These are phyloP conservation scores for Trichopus zeylanicus DNA, from an alignment of 116 monocot genomes.

Conservation along the genomic window DNA sequence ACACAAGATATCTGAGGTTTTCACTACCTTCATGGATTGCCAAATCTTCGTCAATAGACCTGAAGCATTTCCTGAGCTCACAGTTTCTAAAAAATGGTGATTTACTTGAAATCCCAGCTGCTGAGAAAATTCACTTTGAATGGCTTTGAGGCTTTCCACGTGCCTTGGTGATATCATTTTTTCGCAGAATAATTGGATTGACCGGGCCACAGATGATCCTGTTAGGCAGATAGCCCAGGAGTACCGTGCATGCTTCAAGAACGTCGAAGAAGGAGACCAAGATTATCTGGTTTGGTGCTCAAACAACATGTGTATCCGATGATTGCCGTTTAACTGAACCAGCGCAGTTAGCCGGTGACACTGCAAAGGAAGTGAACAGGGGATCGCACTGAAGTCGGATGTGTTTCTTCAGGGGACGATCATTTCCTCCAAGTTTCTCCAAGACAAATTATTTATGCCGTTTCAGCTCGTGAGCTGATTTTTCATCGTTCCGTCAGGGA, in stretches of 20 bases:
- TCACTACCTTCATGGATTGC: constrained; percentile 48
- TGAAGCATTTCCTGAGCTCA: too few species aligned
- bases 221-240: constrained; percentile 87
- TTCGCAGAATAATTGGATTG: constrained; percentile 75
- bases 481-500: too few species aligned
- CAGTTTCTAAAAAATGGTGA: too few species aligned
- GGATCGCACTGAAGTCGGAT: constrained; percentile 16
- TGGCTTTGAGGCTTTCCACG: too few species aligned
- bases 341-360: constrained; percentile 41
- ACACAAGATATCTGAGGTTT: constrained; percentile 66
- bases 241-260: constrained; percentile 84
- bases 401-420: too few species aligned
- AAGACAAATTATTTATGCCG: too few species aligned
- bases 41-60: too few species aligned
- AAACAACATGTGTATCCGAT: constrained; percentile 70
- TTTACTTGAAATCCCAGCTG: too few species aligned
- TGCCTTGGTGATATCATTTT: too few species aligned
- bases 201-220: constrained; percentile 56
- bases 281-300: constrained; percentile 91
- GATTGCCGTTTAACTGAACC: constrained; percentile 4
- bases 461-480: too few species aligned
- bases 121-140: too few species aligned
- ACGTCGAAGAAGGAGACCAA: constrained; percentile 80
- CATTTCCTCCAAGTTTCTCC: too few species aligned
- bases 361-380: constrained; percentile 45